These are phyloP conservation scores for Bondarzewia mesenterica DNA, from an alignment of 1,284 basidiomycete genomes.

Conservation along the genomic window DNA sequence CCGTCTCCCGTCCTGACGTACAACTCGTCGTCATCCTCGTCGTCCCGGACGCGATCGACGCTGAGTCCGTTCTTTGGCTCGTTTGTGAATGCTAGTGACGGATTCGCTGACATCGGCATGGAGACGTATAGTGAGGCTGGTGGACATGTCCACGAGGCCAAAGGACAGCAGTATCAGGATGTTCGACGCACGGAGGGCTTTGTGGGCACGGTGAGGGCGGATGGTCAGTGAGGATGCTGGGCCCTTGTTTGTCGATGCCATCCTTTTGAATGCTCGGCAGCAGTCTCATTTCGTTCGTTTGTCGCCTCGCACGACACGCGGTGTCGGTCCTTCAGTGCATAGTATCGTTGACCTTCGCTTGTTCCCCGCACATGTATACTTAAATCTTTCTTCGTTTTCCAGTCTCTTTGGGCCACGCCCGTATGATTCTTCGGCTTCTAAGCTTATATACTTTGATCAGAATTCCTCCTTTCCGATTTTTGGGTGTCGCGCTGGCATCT, in stretches of 20 bases:
- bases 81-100: conserved; percentile 20
- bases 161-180: neutral
- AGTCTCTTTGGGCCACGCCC: too few species aligned
- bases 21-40: conserved; percentile 14
- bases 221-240: neutral
- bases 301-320: neutral
- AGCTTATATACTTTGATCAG: too few species aligned
- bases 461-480: too few species aligned
- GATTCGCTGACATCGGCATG: conserved; percentile 18
- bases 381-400: too few species aligned
- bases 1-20: conserved; percentile 28
- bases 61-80: conserved; percentile 30
- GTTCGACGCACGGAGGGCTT: neutral
- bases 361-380: too few species aligned
- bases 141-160: neutral
- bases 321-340: neutral
- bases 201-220: neutral
- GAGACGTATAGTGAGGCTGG: neutral
- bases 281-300: too few species aligned
- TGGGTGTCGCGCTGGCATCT: too few species aligned
- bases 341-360: too few species aligned
- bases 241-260: neutral
- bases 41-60: conserved; percentile 26
- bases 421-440: too few species aligned
- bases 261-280: neutral